Base-by-base conservation (phyloP, 2,329 filamentous ascomycete species). In the Onygena corvina region DNA sequence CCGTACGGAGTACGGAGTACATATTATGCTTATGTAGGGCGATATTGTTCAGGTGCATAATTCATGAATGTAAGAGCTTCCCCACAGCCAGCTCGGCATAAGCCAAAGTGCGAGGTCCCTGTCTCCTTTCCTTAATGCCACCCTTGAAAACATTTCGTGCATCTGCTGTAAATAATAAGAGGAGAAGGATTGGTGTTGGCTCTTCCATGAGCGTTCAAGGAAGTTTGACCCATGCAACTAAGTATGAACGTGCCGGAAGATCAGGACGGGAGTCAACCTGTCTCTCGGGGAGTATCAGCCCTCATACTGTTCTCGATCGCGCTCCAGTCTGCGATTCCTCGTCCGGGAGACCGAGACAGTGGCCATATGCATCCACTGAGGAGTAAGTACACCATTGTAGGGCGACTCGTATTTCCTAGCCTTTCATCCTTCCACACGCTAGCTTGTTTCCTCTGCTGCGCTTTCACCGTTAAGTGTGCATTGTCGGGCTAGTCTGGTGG, bases 101-200 rank as follows among this genome's bases (percentile, higher is more conserved):
- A 38, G 11, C 18, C 18, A 5, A 23, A 40, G 36, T 11, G 11
- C 18, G 27, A 29, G 27, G 4, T 5, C 27, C 27, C 27, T 21
- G 34, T 18, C 9, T 6, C 9, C 16, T 40, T 23, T 40, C 11
- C 36, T 40, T 40, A 23, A n/a, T 12, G 9, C 12, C 25, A 40
- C 25, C 36, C 36, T 11, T 40, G 36, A 40, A 40, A 25, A 23
- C 18, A 40, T 40, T 40, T 23, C 18, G 36, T 36, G 36, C 36
- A 40, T 40, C 36, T n/a, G n/a, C n/a, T n/a, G n/a, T n/a, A n/a
- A n/a, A n/a, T n/a, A n/a, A n/a, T n/a, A n/a, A n/a, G n/a, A n/a
- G n/a, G n/a, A n/a, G n/a, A n/a, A n/a, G n/a, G n/a, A n/a, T n/a
- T n/a, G n/a, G n/a, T n/a, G n/a, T n/a, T n/a, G n/a, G n/a, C n/a